Conservation (phyloP, 1,139 yeast genomes). For the Kodamaea fungicola region DNA sequence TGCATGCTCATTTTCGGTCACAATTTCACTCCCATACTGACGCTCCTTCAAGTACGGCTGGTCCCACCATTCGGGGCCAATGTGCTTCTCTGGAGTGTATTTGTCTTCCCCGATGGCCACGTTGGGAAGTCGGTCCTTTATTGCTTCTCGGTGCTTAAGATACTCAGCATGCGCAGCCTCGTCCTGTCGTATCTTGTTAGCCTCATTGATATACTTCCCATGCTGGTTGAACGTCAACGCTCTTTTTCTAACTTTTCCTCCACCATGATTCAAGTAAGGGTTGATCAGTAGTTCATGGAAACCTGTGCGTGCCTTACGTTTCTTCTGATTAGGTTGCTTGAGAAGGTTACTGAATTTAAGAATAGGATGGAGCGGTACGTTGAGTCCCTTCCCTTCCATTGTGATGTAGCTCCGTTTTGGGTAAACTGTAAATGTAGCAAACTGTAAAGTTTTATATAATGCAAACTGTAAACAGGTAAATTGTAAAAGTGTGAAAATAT, state of each 20-base stretch:
- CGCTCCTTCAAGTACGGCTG: slow-evolving; percentile 38
- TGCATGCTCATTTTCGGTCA: slow-evolving; percentile 38
- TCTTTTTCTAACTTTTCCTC: background rate
- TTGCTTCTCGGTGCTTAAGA: slow-evolving; percentile 17
- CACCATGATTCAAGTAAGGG: slow-evolving; percentile 52
- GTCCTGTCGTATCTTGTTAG: slow-evolving; percentile 45
- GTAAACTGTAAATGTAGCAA: too few species aligned
- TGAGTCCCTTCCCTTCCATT: slow-evolving; percentile 23
- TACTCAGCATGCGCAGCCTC: slow-evolving; percentile 29
- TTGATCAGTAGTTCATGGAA: slow-evolving; percentile 44
- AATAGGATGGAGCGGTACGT: slow-evolving; percentile 60
- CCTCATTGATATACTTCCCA: slow-evolving; percentile 63
- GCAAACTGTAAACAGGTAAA: too few species aligned
- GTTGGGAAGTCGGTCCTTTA: slow-evolving; percentile 48
- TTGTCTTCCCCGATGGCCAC: slow-evolving; percentile 48
- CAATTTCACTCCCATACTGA: slow-evolving; percentile 18
- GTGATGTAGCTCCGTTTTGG: too few species aligned
- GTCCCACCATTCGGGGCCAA: slow-evolving; percentile 84
- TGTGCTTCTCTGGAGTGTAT: slow-evolving; percentile 50
- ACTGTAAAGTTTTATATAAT: too few species aligned
- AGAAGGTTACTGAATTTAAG: slow-evolving; percentile 23
- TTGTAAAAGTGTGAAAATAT: too few species aligned
- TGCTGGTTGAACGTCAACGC: slow-evolving; percentile 48
- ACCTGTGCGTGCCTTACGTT: slow-evolving; percentile 27
- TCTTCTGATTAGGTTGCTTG: background rate